Conservation (phyloP, 306 rosid species). For the Quercus variabilis region DNA sequence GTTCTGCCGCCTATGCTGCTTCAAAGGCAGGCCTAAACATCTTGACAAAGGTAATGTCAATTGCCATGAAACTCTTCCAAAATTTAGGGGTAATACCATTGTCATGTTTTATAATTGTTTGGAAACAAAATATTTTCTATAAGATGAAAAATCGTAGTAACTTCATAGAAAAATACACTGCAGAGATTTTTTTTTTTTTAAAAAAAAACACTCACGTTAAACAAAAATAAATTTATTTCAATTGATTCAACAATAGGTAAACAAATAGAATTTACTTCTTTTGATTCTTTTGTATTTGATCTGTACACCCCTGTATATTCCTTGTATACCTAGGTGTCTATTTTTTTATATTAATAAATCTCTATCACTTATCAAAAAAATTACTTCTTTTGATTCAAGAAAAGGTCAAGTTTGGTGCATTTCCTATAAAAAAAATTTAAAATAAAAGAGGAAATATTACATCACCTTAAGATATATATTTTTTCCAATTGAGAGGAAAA, state of each 20-base stretch:
- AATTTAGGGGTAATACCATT: background rate
- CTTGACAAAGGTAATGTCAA: constrained; percentile 50
- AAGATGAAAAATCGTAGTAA: background rate
- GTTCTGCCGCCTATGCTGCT: constrained; percentile 52
- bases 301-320: too few species aligned
- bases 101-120: background rate
- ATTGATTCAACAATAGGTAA: background rate
- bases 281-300: too few species aligned
- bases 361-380: too few species aligned
- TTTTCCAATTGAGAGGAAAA: background rate
- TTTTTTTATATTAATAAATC: too few species aligned
- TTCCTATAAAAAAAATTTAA: background rate
- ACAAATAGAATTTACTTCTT: too few species aligned
- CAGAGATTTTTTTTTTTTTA: background rate
- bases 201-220: background rate
- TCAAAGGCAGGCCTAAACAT: constrained; percentile 56
- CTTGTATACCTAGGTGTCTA: too few species aligned
- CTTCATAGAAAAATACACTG: background rate
- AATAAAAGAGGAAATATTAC: too few species aligned
- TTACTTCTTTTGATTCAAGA: too few species aligned
- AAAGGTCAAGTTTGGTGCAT: too few species aligned
- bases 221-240: background rate
- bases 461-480: too few species aligned
- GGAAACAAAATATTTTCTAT: background rate
- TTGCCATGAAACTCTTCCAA: background rate